A percentile compares a stretch with the other conserved stretches of the same genome.
Evolutionary conservation across 495 filamentous ascomycete species (phyloP).

Genomic region (Bacidia gigantensis): DNA sequence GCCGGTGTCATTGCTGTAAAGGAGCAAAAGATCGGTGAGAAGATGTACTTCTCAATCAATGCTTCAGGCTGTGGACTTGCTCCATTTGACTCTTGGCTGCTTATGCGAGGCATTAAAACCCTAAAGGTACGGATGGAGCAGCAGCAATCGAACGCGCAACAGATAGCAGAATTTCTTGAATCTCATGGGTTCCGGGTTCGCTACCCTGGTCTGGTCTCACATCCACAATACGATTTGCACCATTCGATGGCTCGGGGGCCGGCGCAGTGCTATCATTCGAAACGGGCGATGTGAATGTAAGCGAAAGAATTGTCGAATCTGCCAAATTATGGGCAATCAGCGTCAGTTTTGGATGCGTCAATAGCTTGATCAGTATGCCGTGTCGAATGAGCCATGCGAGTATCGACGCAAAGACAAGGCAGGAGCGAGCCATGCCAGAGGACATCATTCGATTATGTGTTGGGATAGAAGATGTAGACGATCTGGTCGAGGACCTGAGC

Average conservation of each 20-base stretch:
- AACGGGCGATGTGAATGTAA: slow-evolving; percentile 68
- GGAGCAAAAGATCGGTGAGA: slow-evolving; percentile 63
- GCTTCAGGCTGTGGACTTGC: slow-evolving; percentile 83
- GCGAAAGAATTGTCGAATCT: slow-evolving; percentile 86
- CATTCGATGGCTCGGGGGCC: slow-evolving; percentile 88
- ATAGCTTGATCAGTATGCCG: slow-evolving; percentile 97
- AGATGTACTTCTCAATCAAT: slow-evolving; percentile 93
- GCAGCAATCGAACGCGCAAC: slow-evolving; percentile 83
- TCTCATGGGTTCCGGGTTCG: slow-evolving; percentile 83
- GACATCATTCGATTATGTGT: slow-evolving; percentile 92
- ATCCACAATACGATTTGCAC: slow-evolving; percentile 93
- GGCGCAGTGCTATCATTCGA: slow-evolving; percentile 93
- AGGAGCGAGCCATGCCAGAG: slow-evolving; percentile 84
- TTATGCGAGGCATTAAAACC: slow-evolving; percentile 90
- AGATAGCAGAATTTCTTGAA: slow-evolving; percentile 86
- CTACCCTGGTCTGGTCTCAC: slow-evolving; percentile 83
- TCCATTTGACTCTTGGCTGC: slow-evolving; percentile 89
- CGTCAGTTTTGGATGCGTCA: slow-evolving; percentile 95
- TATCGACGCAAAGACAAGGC: slow-evolving; percentile 86
- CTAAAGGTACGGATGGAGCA: slow-evolving; percentile 96
- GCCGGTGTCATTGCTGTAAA: slow-evolving; percentile 90
- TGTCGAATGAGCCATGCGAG: slow-evolving; percentile 99
- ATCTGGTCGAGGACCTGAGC: slow-evolving; percentile 84
- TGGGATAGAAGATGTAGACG: slow-evolving; percentile 86
- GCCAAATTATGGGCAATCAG: slow-evolving; percentile 87